phyloP scores from a whole-genome alignment of 371 early-diverging fungal genomes.

The Lichtheimia corymbifera region DNA sequence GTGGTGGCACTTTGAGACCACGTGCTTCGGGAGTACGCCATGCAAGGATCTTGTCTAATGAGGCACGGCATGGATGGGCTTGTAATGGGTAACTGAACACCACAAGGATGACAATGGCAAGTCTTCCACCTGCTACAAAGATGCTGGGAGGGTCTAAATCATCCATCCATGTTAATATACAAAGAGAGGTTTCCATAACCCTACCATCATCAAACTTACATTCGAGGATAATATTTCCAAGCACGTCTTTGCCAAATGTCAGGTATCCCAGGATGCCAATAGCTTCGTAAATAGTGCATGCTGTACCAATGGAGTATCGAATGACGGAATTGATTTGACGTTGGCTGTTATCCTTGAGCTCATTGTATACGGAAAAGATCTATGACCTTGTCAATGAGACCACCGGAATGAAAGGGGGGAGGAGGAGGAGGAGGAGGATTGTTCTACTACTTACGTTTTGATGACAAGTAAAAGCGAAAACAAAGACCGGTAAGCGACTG shows the following conservation, averaged over 20 bases:
- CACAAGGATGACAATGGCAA: slow-evolving; percentile 90
- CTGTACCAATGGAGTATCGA: slow-evolving; percentile 73
- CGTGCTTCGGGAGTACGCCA: slow-evolving; percentile 27
- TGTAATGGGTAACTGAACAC: slow-evolving; percentile 98
- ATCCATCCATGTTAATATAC: not conserved
- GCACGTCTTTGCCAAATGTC: slow-evolving; percentile 88
- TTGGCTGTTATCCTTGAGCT: slow-evolving; percentile 81
- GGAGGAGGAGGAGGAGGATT: not conserved
- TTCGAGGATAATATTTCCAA: slow-evolving; percentile 89
- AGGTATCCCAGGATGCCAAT: slow-evolving; percentile 94
- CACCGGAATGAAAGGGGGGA: no score
- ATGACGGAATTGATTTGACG: slow-evolving; percentile 68
- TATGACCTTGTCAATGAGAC: slow-evolving; percentile 18
- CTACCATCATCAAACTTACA: slow-evolving; percentile 49
- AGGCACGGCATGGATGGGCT: slow-evolving; percentile 93
- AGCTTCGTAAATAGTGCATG: slow-evolving; percentile 82
- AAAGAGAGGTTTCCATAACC: not conserved
- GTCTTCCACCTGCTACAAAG: slow-evolving; percentile 83
- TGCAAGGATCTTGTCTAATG: slow-evolving; percentile 82
- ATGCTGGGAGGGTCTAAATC: slow-evolving; percentile 66
- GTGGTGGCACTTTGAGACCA: slow-evolving; percentile 28
- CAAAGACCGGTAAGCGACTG: slow-evolving; percentile 92
- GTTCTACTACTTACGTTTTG: slow-evolving; percentile 73
- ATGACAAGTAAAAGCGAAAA: slow-evolving; percentile 97
- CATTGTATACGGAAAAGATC: slow-evolving; percentile 94